Conservation (phyloP, 179 eudicot species). For the Heliamphora ciliata region DNA sequence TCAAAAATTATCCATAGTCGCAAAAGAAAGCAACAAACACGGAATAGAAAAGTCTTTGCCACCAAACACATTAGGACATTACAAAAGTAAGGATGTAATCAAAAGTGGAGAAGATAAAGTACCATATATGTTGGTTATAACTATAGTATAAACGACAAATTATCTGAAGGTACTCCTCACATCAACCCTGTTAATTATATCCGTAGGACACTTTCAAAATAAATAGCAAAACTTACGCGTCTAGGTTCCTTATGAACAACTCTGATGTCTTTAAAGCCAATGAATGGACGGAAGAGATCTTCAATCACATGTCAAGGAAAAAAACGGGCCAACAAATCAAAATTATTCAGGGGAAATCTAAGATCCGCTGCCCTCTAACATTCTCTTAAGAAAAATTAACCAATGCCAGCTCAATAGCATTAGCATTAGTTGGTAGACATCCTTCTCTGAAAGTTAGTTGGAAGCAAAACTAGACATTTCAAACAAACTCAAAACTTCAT, state of each 20-base stretch:
- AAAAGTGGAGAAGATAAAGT: background rate
- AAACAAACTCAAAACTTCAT: background rate
- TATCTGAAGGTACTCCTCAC: background rate
- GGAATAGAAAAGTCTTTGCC: background rate
- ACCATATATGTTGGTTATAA: background rate
- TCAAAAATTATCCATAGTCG: background rate
- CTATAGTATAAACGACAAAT: background rate
- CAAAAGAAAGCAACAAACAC: background rate
- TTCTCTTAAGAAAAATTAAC: background rate
- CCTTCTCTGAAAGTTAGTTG: background rate
- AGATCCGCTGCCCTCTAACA: background rate
- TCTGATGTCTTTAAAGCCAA: constrained; percentile 83
- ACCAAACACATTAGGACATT: background rate
- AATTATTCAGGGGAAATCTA: background rate
- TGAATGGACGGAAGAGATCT: constrained; percentile 96
- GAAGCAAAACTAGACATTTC: background rate
- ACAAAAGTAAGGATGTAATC: background rate
- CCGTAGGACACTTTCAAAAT: background rate
- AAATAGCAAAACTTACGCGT: constrained; percentile 46
- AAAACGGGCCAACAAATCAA: background rate
- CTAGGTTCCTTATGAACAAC: constrained; percentile 95
- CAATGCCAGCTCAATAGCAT: background rate
- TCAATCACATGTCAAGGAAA: constrained; percentile 47
- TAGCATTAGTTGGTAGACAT: constrained; percentile 6
- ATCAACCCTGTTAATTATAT: background rate